Evolutionary conservation across 106 monocot genomes (phyloP).

Genomic region (Dendrobium catenatum): DNA sequence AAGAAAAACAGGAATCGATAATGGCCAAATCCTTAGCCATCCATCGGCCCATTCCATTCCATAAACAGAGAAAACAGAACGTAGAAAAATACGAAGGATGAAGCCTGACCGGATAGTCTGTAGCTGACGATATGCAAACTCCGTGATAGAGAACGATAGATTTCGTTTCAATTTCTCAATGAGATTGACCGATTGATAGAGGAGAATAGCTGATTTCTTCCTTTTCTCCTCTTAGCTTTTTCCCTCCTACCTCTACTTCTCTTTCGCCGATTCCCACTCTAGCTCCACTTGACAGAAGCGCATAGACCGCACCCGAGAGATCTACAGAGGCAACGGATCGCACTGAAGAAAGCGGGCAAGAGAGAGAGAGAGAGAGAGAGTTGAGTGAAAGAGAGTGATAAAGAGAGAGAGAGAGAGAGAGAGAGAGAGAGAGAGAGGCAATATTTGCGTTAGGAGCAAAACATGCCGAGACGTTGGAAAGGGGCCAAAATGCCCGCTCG

Average conservation of each 20-base stretch:
- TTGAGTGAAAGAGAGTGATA: no score
- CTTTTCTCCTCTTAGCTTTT: neutral
- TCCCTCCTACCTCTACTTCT: neutral
- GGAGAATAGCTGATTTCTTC: neutral
- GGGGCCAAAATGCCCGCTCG: neutral
- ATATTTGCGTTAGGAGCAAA: neutral
- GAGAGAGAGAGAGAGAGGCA: neutral
- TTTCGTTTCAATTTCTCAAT: neutral
- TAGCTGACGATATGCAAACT: neutral
- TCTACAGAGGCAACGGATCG: no score
- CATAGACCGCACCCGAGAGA: neutral
- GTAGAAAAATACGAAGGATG: neutral
- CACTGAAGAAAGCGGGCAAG: neutral
- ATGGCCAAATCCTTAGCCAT: no score
- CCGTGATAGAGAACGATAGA: neutral
- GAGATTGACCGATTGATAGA: neutral
- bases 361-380: neutral
- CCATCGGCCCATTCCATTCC: no score
- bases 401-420: neutral
- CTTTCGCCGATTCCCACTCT: neutral
- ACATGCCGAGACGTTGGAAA: neutral
- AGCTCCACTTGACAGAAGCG: neutral
- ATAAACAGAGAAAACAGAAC: neutral
- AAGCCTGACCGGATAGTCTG: neutral
- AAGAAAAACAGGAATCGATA: neutral